Base-by-base conservation (phyloP, 495 filamentous ascomycete genomes). In the Penicillium chermesinum region DNA sequence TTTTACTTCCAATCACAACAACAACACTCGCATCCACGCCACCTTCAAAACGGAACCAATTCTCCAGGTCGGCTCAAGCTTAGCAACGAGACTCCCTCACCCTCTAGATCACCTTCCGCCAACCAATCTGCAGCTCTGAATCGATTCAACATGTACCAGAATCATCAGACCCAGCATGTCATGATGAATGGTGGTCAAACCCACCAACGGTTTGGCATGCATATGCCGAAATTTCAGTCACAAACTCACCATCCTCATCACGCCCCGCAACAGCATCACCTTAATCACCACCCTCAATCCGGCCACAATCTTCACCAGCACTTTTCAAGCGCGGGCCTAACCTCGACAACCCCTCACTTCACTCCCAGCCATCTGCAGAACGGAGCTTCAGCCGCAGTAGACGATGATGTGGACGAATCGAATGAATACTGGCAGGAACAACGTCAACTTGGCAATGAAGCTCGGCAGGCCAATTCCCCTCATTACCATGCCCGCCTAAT, bases 391-490 rank as follows among this genome's bases (percentile, higher is more conserved):
- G 66, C 67, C 30, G 78, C 75, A 38, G 64, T 75, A n/a, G 79
- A 83, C 48, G 74, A 73, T 36, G 78, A 73, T 9, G 58, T 80
- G 22, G 73, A 71, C 38, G 81, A 83, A 17, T 71, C 82, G 57
- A 88, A 75, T 51, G 89, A 94, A 54, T 85, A 95, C 61, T 96
- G 90, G 90, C 81, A 83, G 46, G 83, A 89, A 58, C 93, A 99
- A 62, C 67, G 96, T 39, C 84, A 85, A 47, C 70, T 93, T 41
- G 82, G 81, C 45, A 83, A 84, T 25, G 83, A 89, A 47, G 80
- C 87, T 58, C 83, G 78, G 59, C 78, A 71, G 70, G 75, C 80
- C 18, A 78, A 66, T 36, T 74, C 77, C 64, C 66, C 88, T 66
- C 80, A 84, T 67, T 73, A 84, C 67, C 70, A 95, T 54, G 82